Evolutionary conservation across 2,329 filamentous ascomycete genomes (phyloP).

Genomic region (Ceratocystis variospora): DNA sequence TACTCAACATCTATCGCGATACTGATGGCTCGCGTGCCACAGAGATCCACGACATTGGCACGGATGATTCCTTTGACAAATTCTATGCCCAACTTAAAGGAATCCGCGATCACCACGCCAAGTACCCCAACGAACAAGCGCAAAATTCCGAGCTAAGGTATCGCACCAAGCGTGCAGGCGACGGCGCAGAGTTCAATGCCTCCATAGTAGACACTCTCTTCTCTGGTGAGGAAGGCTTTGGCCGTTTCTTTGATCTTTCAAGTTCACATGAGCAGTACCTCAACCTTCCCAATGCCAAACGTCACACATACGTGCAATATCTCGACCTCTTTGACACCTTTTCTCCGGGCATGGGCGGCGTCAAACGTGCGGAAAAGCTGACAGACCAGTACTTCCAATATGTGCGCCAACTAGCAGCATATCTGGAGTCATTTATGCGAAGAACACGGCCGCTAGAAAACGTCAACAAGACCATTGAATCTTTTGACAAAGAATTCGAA

Average conservation of each 20-base stretch:
- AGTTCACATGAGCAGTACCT: conserved; percentile 74
- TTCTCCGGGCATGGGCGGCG: conserved; percentile 52
- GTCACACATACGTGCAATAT: conserved; percentile 82
- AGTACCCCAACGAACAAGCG: conserved; percentile 86
- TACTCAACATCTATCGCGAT: conserved; percentile 76
- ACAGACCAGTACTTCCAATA: conserved; percentile 90
- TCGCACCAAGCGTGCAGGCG: conserved; percentile 50
- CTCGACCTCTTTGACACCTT: conserved; percentile 86
- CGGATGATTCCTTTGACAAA: conserved; percentile 74
- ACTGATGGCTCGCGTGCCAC: conserved; percentile 54
- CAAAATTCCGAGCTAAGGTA: conserved; percentile 93
- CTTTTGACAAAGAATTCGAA: conserved; percentile 74
- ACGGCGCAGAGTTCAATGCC: conserved; percentile 35
- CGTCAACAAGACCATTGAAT: conserved; percentile 58
- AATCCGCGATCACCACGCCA: conserved; percentile 75
- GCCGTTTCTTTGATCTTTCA: conserved; percentile 82
- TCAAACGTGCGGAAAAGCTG: conserved; percentile 72
- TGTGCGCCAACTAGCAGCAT: conserved; percentile 62
- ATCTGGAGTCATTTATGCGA: conserved; percentile 79
- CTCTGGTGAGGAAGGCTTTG: conserved; percentile 87
- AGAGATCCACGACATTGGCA: conserved; percentile 73
- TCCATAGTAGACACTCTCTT: conserved; percentile 82
- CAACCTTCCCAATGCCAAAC: conserved; percentile 75
- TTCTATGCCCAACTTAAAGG: conserved; percentile 76
- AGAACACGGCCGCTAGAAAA: conserved; percentile 77